Evolutionary conservation across 2,329 filamentous ascomycete genomes (phyloP).

Genomic region (Diaporthe sp.): DNA sequence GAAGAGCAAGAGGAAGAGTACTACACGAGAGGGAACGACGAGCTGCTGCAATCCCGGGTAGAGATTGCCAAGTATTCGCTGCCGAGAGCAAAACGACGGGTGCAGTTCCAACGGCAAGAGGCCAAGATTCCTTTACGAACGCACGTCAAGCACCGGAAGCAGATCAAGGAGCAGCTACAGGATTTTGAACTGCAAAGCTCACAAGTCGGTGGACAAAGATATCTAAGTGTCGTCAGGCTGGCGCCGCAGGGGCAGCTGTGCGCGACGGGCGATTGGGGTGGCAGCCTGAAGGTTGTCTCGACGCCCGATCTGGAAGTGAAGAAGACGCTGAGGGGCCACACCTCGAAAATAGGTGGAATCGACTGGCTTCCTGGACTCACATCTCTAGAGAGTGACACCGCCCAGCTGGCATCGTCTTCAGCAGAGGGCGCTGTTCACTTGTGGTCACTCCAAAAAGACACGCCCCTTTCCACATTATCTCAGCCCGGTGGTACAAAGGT

Average conservation of each 20-base stretch:
- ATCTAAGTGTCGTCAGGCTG: slow-evolving; percentile 92
- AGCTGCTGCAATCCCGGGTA: slow-evolving; percentile 80
- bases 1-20: slow-evolving; percentile 92
- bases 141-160: slow-evolving; percentile 92
- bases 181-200: slow-evolving; percentile 93
- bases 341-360: slow-evolving; percentile 88
- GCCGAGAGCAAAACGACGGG: slow-evolving; percentile 81
- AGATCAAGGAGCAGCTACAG: slow-evolving; percentile 84
- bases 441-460: slow-evolving; percentile 90
- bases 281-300: slow-evolving; percentile 86
- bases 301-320: slow-evolving; percentile 86
- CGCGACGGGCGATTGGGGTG: slow-evolving; percentile 93
- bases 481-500: slow-evolving; percentile 71
- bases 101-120: slow-evolving; percentile 84
- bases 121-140: slow-evolving; percentile 86
- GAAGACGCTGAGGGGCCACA: slow-evolving; percentile 83
- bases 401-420: slow-evolving; percentile 92
- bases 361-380: slow-evolving; percentile 91
- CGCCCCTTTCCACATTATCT: slow-evolving; percentile 68
- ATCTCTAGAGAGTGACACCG: slow-evolving; percentile 72
- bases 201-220: slow-evolving; percentile 90
- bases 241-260: slow-evolving; percentile 86
- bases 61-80: slow-evolving; percentile 87
- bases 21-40: slow-evolving; percentile 85
- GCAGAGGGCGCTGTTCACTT: slow-evolving; percentile 89